phyloP scores from a whole-genome alignment of 352 stramenopile genomes.

The Phytophthora sp. region DNA sequence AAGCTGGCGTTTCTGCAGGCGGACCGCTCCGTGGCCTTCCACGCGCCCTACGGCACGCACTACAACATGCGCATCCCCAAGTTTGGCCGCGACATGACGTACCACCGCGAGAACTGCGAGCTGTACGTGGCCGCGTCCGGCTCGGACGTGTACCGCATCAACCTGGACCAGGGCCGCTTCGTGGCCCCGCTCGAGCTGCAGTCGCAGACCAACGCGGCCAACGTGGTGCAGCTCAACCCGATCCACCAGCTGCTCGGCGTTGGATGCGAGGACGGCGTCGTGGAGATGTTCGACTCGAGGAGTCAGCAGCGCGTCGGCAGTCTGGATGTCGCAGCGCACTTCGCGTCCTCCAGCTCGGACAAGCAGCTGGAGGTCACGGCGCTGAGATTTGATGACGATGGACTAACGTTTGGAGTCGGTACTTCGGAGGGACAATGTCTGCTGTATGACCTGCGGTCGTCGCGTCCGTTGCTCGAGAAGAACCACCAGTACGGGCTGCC shows the following conservation, averaged over 20 bases:
- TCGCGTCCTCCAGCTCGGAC: slow-evolving; percentile 14
- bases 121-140: slow-evolving; percentile 92
- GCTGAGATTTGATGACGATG: slow-evolving; percentile 94
- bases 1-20: slow-evolving; percentile 98
- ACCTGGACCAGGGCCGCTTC: slow-evolving; percentile 98
- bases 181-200: slow-evolving; percentile 82
- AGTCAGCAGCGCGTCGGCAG: slow-evolving; percentile 71
- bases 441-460: slow-evolving; percentile 97
- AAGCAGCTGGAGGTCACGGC: slow-evolving; percentile 91
- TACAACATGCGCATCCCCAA: slow-evolving; percentile 96
- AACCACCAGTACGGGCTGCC: slow-evolving; percentile 98
- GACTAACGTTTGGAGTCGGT: slow-evolving; percentile 95
- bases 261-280: slow-evolving; percentile 94
- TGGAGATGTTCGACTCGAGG: slow-evolving; percentile 97
- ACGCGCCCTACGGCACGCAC: slow-evolving; percentile 98
- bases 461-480: slow-evolving; percentile 94
- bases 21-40: slow-evolving; percentile 97
- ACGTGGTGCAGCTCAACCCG: slow-evolving; percentile 90
- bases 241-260: slow-evolving; percentile 92
- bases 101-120: slow-evolving; percentile 96
- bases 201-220: slow-evolving; percentile 67
- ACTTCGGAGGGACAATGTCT: slow-evolving; percentile 93
- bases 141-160: slow-evolving; percentile 96
- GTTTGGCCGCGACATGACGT: slow-evolving; percentile 97
- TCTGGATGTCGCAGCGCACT: slow-evolving; percentile 59